Conservation (phyloP, 176 grass and related monocot species). For the Oryza punctata region DNA sequence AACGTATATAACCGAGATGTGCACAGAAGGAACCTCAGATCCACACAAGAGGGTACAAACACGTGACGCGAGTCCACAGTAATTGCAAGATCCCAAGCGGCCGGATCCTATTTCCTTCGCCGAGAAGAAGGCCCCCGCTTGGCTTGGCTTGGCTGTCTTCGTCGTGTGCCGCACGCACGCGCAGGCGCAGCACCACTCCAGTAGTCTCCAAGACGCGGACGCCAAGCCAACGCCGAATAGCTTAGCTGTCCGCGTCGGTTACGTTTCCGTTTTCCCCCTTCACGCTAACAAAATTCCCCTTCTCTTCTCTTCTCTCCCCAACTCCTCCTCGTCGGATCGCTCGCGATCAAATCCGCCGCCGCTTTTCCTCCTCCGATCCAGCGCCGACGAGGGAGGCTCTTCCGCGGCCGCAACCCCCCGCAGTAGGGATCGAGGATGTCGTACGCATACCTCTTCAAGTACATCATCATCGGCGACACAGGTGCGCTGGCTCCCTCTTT, state of each 20-base stretch:
- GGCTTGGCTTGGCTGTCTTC: too few relatives aligned
- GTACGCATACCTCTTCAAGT: constrained; percentile 99
- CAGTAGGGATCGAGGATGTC: constrained; percentile 61
- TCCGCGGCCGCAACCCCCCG: neutral
- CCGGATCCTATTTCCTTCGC: too few relatives aligned
- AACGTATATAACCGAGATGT: too few relatives aligned
- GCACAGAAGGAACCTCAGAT: too few relatives aligned
- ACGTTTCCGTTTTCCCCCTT: neutral
- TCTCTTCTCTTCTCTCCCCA: neutral
- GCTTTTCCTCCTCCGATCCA: neutral
- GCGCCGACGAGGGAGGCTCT: too few relatives aligned
- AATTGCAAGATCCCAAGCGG: too few relatives aligned
- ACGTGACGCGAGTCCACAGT: too few relatives aligned
- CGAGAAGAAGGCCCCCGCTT: too few relatives aligned
- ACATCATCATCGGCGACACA: constrained; percentile 99
- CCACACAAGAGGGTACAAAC: too few relatives aligned
- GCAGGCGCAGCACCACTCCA: too few relatives aligned
- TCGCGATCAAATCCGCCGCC: neutral
- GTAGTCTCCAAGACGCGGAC: too few relatives aligned
- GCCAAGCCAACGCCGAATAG: neutral
- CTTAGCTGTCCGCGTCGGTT: neutral
- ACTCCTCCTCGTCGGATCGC: neutral
- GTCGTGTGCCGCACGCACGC: too few relatives aligned
- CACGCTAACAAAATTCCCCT: neutral
- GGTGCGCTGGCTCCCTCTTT: constrained; percentile 32